phyloP scores from a whole-genome alignment of 2,329 filamentous ascomycete genomes.

The Aspergillus ochraceus region DNA sequence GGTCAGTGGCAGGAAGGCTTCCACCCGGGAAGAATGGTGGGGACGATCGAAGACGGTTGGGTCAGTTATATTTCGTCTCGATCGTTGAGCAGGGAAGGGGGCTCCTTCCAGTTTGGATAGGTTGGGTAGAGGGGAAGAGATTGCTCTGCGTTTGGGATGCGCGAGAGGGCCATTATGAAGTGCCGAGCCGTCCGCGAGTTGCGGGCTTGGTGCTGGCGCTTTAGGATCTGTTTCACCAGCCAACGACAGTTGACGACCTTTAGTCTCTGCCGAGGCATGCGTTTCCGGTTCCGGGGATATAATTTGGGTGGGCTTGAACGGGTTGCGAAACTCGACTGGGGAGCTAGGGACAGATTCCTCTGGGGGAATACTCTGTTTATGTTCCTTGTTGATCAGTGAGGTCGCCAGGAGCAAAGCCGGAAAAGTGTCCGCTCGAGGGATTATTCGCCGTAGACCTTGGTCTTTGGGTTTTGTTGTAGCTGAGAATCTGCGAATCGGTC shows the following conservation, averaged over 20 bases:
- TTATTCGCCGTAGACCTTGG: conserved; percentile 43
- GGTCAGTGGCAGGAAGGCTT: conserved; percentile 13
- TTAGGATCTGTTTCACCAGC: conserved; percentile 27
- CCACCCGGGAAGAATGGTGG: conserved; percentile 31
- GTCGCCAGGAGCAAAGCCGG: conserved; percentile 53
- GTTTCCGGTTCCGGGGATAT: conserved; percentile 9
- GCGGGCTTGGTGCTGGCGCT: conserved; percentile 19
- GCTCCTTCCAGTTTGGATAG: conserved; percentile 27
- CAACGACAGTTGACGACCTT: conserved; percentile 16
- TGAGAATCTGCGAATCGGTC: conserved; percentile 42
- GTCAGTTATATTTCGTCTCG: conserved; percentile 43
- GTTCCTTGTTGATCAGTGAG: conserved; percentile 28
- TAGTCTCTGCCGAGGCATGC: conserved; percentile 11
- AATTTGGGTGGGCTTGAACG: conserved; percentile 25
- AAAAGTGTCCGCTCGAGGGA: conserved; percentile 43
- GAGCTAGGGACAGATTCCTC: conserved; percentile 21
- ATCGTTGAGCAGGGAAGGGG: conserved; percentile 22
- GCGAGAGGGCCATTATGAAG: conserved; percentile 29
- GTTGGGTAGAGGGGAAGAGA: conserved; percentile 29
- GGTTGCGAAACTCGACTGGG: conserved; percentile 33
- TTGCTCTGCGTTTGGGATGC: conserved; percentile 31
- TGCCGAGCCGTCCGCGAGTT: conserved; percentile 30
- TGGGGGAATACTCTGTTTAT: conserved; percentile 25
- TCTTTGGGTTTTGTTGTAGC: conserved; percentile 36
- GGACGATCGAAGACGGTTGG: conserved; percentile 39